Percentiles rank a stretch among this genome's conserved stretches.
phyloP scores from a whole-genome alignment of 2,329 filamentous ascomycete species.

The Clonostachys chloroleuca region DNA sequence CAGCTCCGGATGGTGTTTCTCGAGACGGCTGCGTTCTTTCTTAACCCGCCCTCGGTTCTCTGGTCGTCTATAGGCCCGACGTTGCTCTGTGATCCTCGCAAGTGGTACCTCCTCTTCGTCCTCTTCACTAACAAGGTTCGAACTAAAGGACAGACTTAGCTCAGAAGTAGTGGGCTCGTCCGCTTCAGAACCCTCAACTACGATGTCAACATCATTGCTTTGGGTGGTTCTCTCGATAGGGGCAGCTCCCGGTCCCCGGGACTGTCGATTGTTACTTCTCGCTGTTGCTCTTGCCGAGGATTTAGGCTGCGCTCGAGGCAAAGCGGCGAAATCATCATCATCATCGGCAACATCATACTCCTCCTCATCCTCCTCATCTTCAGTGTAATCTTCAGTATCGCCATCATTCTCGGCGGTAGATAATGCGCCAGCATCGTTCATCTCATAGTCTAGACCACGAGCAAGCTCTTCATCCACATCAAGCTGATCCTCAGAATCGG shows the following conservation, averaged over 20 bases:
- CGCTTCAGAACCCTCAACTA: not conserved
- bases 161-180: constrained; percentile 1
- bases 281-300: not conserved
- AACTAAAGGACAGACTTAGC: not conserved
- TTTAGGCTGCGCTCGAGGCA: not conserved
- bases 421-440: constrained; percentile 1
- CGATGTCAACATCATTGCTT: not conserved
- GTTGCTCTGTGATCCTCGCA: constrained; percentile 12
- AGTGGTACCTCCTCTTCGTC: constrained; percentile 7
- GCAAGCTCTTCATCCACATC: constrained; percentile 24
- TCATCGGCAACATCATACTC: constrained; percentile 1
- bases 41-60: constrained; percentile 17
- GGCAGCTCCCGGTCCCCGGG: not conserved
- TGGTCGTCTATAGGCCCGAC: constrained; percentile 24
- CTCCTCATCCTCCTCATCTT: not conserved
- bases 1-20: constrained; percentile 72
- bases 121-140: constrained; percentile 11
- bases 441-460: constrained; percentile 10
- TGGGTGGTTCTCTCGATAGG: not conserved
- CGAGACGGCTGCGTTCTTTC: constrained; percentile 62
- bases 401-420: not conserved
- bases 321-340: not conserved
- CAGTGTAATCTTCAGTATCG: not conserved
- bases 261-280: not conserved
- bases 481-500: constrained; percentile 10